Evolutionary conservation across 2,329 filamentous ascomycete species (phyloP).

Genomic region (Sclerotinia spermophila): DNA sequence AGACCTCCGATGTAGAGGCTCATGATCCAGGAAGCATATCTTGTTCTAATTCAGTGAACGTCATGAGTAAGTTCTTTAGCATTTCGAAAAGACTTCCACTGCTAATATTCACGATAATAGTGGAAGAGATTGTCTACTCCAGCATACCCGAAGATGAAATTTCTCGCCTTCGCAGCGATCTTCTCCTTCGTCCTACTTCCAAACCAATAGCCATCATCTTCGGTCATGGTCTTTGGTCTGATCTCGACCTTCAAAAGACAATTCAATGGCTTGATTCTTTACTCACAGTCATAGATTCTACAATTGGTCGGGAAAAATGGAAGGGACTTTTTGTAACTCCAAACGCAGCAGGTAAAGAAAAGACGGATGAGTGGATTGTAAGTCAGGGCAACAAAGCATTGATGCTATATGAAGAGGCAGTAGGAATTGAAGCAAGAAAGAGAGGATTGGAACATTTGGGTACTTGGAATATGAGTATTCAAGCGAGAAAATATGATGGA

Average conservation of each 20-base stretch:
- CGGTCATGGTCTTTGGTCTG: slow-evolving; percentile 48
- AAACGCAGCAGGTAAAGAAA: slow-evolving; percentile 45
- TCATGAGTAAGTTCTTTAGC: slow-evolving; percentile 36
- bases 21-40: slow-evolving; percentile 43
- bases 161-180: slow-evolving; percentile 38
- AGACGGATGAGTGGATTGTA: slow-evolving; percentile 45
- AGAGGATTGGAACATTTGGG: slow-evolving; percentile 45
- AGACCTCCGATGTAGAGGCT: slow-evolving; percentile 43
- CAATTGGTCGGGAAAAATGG: slow-evolving; percentile 23
- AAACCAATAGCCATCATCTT: slow-evolving; percentile 43
- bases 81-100: no score
- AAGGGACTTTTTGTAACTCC: slow-evolving; percentile 42
- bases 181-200: slow-evolving; percentile 30
- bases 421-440: slow-evolving; percentile 28
- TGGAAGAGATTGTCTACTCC: slow-evolving; percentile 44
- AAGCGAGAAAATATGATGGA: slow-evolving; percentile 46
- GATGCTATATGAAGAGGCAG: slow-evolving; percentile 43
- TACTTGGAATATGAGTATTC: slow-evolving; percentile 50
- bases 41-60: slow-evolving; percentile 40
- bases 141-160: slow-evolving; percentile 43
- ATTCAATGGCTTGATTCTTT: slow-evolving; percentile 43
- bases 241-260: slow-evolving; percentile 43
- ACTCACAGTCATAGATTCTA: slow-evolving; percentile 33
- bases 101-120: slow-evolving; percentile 12
- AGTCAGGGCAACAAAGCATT: slow-evolving; percentile 48